Evolutionary conservation across 495 filamentous ascomycete genomes (phyloP), one percentile per base, ranked within the genome.

Genomic region (Antarctomyces pellizariae): DNA sequence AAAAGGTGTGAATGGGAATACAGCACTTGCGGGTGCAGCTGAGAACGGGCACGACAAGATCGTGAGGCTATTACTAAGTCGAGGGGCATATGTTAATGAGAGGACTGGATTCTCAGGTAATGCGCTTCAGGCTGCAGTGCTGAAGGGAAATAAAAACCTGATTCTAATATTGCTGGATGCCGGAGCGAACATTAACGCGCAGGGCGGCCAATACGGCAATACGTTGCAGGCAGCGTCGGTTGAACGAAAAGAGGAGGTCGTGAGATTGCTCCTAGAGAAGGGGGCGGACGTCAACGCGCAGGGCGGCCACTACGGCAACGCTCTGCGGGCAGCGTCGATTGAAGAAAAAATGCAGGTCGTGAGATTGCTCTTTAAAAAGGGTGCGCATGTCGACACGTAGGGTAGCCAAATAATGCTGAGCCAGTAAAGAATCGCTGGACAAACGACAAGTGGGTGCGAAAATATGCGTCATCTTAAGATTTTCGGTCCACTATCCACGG

Each of bases 21-120:
- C 59, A 16, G 44, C 62, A 8, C 39, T 66, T 4, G 5, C 59
- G 60, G 55, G 59, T 42, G 61, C 62, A 1, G 62, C 54, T 24
- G 48, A 61, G 15, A 47, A 53, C 21, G 59, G 55, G 0, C 49
- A 35, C 22, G 53, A 50, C 32, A 42, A 42, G 10, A 53, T 57
- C 26, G 55, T 61, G 5, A 34, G 37, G 1, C 43, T 50, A 7
- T 36, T 65, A n/a, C 21, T 68, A 13, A 38, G 38, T 2, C 43
- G 43, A 2, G 53, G 52, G 2, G 57, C 57, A 3, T 47, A 53
- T 24, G 36, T 56, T 13, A 64, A 63, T 9, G 25, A 22, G 7
- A 7, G n/a, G n/a, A n/a, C n/a, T n/a, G n/a, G n/a, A n/a, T n/a
- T n/a, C n/a, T n/a, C n/a, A n/a, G 18, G 21, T 22, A 36, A 31